A percentile compares a stretch with the other conserved stretches of the same genome.
phyloP scores from a whole-genome alignment of 371 early-diverging fungal species.

The Chytridium lagenaria region DNA sequence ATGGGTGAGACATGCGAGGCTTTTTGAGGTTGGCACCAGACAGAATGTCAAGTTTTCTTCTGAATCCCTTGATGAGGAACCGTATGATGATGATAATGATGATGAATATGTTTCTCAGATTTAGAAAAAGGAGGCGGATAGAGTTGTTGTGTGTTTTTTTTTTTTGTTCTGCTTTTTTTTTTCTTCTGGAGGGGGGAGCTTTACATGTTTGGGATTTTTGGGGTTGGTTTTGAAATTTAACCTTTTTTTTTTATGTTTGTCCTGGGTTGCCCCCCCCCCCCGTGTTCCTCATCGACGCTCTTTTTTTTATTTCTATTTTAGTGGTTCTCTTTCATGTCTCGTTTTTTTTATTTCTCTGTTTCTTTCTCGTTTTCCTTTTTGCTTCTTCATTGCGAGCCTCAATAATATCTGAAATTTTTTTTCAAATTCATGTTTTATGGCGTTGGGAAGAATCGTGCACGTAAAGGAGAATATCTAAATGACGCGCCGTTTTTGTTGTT shows the following conservation, averaged over 20 bases:
- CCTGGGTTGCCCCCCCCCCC: no score
- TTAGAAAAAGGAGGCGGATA: background rate
- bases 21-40: conserved; percentile 34
- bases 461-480: background rate
- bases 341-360: conserved; percentile 7
- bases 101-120: background rate
- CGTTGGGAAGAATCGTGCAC: no score
- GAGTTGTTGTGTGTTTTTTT: background rate
- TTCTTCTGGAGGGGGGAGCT: background rate
- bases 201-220: background rate
- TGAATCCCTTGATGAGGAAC: conserved; percentile 3
- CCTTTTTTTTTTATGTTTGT: background rate
- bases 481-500: no score
- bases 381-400: background rate
- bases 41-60: conserved; percentile 29
- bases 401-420: no score
- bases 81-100: conserved; percentile 5
- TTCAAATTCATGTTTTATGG: background rate
- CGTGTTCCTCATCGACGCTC: background rate
- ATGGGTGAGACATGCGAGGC: conserved; percentile 37
- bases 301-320: background rate
- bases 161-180: background rate
- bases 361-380: conserved; percentile 2
- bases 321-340: background rate
- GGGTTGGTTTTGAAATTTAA: no score